phyloP scores from a whole-genome alignment of 2,329 filamentous ascomycete species.

The Sclerotinia subarctica region DNA sequence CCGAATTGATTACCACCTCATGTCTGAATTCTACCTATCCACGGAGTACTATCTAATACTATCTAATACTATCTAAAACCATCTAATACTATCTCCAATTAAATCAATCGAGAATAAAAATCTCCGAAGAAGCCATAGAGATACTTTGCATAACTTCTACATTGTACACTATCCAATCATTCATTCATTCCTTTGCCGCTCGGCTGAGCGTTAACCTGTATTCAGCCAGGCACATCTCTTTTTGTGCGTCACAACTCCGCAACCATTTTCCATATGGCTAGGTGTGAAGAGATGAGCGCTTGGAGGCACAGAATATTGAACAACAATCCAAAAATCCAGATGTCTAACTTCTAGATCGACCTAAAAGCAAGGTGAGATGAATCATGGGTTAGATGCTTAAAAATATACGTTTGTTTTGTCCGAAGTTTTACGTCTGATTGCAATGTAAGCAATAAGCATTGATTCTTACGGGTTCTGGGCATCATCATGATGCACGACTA shows the following conservation, averaged over 20 bases:
- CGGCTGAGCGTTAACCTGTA: not conserved
- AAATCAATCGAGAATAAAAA: not conserved
- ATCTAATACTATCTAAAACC: no score
- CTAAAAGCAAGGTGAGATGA: not conserved
- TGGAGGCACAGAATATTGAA: not conserved
- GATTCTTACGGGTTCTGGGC: constrained; percentile 7
- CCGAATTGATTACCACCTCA: not conserved
- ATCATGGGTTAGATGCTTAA: not conserved
- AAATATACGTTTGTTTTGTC: not conserved
- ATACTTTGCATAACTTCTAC: constrained; percentile 1
- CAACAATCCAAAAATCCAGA: not conserved
- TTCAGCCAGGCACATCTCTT: not conserved
- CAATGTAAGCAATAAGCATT: constrained; percentile 16
- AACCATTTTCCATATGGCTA: not conserved
- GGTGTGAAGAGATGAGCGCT: not conserved
- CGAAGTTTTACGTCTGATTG: constrained; percentile 1
- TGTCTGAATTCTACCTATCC: not conserved
- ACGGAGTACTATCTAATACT: no score
- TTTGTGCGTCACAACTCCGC: not conserved
- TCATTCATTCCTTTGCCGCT: constrained; percentile 13
- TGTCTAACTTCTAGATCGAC: not conserved
- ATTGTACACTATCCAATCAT: constrained; percentile 5
- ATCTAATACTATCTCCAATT: constrained; percentile 2
- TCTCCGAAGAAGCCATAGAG: not conserved
- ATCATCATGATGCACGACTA: constrained; percentile 11